These are phyloP conservation scores for Calocybe gambosa DNA, from an alignment of 1,284 basidiomycete genomes.

Conservation along the genomic window DNA sequence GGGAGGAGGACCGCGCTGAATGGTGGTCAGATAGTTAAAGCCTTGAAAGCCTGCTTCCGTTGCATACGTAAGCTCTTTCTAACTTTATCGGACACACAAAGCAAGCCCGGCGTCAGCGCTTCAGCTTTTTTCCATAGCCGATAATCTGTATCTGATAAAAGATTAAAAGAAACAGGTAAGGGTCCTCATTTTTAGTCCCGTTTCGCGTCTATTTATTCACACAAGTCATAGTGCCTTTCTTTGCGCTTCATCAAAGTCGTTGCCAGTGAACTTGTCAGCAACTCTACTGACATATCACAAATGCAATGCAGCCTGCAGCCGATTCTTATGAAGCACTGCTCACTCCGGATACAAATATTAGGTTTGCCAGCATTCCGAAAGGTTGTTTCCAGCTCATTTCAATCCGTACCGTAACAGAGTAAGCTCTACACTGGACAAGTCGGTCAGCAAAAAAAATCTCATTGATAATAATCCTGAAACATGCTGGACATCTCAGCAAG, in stretches of 20 bases:
- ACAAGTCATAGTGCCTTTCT: background rate
- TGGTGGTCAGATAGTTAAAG: slow-evolving; percentile 4
- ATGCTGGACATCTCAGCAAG: slow-evolving; percentile 81
- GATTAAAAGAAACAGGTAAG: background rate
- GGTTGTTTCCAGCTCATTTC: slow-evolving; percentile 8
- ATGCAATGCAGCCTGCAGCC: background rate
- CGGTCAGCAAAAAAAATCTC: slow-evolving; percentile 64
- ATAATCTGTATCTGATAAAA: background rate
- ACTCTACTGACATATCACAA: background rate
- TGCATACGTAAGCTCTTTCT: slow-evolving; percentile 5
- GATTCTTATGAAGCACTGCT: slow-evolving; percentile 25
- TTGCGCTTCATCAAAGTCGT: background rate
- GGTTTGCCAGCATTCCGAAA: slow-evolving; percentile 31
- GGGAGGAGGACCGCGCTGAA: slow-evolving; percentile 5
- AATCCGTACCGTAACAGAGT: slow-evolving; percentile 43
- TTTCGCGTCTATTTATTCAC: background rate
- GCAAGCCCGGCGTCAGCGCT: background rate
- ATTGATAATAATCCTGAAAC: slow-evolving; percentile 70
- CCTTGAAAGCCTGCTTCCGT: background rate
- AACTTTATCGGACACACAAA: background rate
- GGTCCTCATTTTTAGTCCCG: background rate
- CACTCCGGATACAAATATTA: slow-evolving; percentile 44
- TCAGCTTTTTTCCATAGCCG: background rate
- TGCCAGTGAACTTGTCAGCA: background rate
- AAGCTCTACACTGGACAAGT: slow-evolving; percentile 78